Conservation (phyloP, 306 rosid genomes). For the Pueraria montana region DNA sequence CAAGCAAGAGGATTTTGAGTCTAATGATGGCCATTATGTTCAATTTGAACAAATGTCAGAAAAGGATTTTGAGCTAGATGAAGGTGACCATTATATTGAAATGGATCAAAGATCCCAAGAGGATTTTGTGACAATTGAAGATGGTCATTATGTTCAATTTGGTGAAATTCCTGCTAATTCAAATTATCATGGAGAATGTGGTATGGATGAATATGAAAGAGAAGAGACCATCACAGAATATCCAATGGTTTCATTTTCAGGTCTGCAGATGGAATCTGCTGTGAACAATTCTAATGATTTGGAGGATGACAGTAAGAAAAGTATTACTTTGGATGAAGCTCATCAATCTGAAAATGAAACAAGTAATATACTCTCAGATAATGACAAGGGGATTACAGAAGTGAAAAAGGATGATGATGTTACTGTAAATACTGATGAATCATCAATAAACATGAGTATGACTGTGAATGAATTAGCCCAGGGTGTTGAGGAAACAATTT, state of each 20-base stretch:
- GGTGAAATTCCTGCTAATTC: slow-evolving; percentile 59
- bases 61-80: slow-evolving; percentile 41
- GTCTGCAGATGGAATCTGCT: slow-evolving; percentile 45
- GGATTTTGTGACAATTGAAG: slow-evolving; percentile 54
- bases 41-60: slow-evolving; percentile 39
- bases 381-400: slow-evolving; percentile 15
- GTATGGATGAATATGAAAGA: slow-evolving; percentile 47
- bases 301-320: slow-evolving; percentile 37
- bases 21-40: slow-evolving; percentile 48
- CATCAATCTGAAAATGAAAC: slow-evolving; percentile 47
- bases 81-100: slow-evolving; percentile 31
- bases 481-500: slow-evolving; percentile 49
- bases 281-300: slow-evolving; percentile 39
- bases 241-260: slow-evolving; percentile 51
- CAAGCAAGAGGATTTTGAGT: slow-evolving; percentile 58
- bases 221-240: slow-evolving; percentile 48
- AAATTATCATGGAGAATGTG: slow-evolving; percentile 54
- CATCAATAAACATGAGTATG: slow-evolving; percentile 37
- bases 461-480: slow-evolving; percentile 46
- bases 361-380: slow-evolving; percentile 33
- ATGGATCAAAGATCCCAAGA: slow-evolving; percentile 43
- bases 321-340: slow-evolving; percentile 50
- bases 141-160: slow-evolving; percentile 47
- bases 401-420: slow-evolving; percentile 31
- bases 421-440: slow-evolving; percentile 40